phyloP scores from a whole-genome alignment of 106 monocot genomes.

The Hemerocallis citrina region DNA sequence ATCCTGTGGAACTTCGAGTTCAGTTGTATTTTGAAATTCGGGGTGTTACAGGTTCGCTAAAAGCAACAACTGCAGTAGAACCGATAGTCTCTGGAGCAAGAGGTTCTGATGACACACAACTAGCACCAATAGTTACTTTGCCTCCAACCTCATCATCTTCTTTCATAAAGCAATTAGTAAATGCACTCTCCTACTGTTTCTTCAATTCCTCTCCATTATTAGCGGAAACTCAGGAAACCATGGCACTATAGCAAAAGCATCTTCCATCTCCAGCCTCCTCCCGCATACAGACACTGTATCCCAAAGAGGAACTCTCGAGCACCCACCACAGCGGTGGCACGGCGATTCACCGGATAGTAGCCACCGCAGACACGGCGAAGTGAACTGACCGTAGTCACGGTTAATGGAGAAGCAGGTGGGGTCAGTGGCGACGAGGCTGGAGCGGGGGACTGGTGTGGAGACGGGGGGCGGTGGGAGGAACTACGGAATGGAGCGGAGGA shows the following conservation, averaged over 20 bases:
- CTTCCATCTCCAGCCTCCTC: slow-evolving; percentile 78
- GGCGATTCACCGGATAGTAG: no score
- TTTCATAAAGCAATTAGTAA: slow-evolving; percentile 48
- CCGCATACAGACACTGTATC: slow-evolving; percentile 51
- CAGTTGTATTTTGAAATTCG: no score
- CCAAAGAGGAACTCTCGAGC: slow-evolving; percentile 66
- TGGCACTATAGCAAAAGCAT: slow-evolving; percentile 47
- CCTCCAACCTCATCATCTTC: slow-evolving; percentile 61
- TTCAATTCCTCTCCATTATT: slow-evolving; percentile 9
- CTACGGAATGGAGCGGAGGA: no score
- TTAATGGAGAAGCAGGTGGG: no score
- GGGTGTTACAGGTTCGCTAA: no score
- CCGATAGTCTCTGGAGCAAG: slow-evolving; percentile 66
- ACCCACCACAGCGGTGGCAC: no score
- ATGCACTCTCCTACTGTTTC: slow-evolving; percentile 55
- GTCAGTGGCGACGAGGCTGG: no score
- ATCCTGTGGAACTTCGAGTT: no score
- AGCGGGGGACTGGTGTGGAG: no score
- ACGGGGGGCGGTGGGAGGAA: no score
- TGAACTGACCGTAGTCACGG: no score
- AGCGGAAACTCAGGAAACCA: slow-evolving; percentile 50
- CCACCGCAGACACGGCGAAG: no score
- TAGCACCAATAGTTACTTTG: slow-evolving; percentile 3
- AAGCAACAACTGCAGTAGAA: slow-evolving; percentile 66
- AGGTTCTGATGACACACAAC: slow-evolving; percentile 22